Base-by-base conservation (phyloP, 1,284 basidiomycete genomes). In the Naganishia sp. region DNA sequence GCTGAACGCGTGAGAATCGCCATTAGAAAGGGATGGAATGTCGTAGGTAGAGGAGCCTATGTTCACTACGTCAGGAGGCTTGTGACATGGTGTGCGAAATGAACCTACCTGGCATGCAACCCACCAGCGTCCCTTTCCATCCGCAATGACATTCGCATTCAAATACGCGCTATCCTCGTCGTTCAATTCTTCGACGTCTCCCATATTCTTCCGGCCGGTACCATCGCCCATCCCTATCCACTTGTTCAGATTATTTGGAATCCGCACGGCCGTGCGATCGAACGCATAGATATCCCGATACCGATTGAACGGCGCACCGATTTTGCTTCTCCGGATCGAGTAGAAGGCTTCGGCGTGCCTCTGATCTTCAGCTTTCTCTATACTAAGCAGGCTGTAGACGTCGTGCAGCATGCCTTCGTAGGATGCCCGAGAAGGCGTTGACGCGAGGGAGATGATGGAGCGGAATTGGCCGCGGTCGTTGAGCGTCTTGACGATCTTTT, bases 61-160 rank as follows among this genome's bases (percentile, higher is more conserved):
- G 13, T 1, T 11, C 25, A 55, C 13, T 43, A 41, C 35, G 31
- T 11, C 18, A 23, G 60, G 39, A 17, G 18, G 13, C 39, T 17
- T 25, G 17, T 3, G 9, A 28, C 6, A 13, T 35, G 32, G 0
- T 6, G 7, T 1, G 15, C 25, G 31, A 46, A 21, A 23, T 6
- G 25, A 3, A 46, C 58, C 53, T 23, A 69, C 68, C 51, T 69
- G 68, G 11, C 60, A 69, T 11, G 68, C 68, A 1, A 66, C 68
- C 68, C 68, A 69, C 68, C 68, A 69, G 32, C 43, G 63, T 25
- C 60, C 65, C 55, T 63, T 63, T 43, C 61, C 68, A 28, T 69
- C 68, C n/a, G 35, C 47, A 23, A 69, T 51, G 23, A 69, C 63
- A 60, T 69, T 69, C 41, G 68, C 68, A 61, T 69, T 69, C 49